Conservation (phyloP, 768 basidiomycete genomes). For the Amanita fuliginea region DNA sequence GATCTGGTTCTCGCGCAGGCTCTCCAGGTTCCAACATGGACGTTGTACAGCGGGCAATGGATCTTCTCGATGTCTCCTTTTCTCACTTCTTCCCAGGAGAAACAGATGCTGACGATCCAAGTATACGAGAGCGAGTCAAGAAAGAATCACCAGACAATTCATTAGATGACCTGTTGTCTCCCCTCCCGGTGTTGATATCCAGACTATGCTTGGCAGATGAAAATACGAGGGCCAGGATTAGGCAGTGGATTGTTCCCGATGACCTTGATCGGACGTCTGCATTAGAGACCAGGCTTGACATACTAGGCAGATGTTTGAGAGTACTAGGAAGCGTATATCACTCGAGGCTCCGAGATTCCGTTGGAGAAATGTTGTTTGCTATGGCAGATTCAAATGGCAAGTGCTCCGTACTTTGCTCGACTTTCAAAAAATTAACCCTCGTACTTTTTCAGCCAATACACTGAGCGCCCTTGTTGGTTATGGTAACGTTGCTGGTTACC, state of each 20-base stretch:
- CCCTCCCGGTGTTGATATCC: slow-evolving; percentile 65
- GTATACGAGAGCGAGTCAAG: slow-evolving; percentile 41
- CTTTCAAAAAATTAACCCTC: neutral
- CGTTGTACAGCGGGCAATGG: slow-evolving; percentile 52
- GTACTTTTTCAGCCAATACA: slow-evolving; percentile 35
- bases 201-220: slow-evolving; percentile 60
- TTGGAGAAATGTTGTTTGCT: slow-evolving; percentile 82
- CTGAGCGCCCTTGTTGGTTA: slow-evolving; percentile 82
- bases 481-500: slow-evolving; percentile 90
- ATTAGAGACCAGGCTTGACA: slow-evolving; percentile 61
- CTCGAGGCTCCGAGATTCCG: slow-evolving; percentile 55
- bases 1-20: slow-evolving; percentile 29
- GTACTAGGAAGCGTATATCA: slow-evolving; percentile 71
- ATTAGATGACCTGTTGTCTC: slow-evolving; percentile 71
- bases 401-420: slow-evolving; percentile 6
- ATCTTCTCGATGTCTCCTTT: slow-evolving; percentile 52
- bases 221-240: slow-evolving; percentile 39
- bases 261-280: slow-evolving; percentile 72
- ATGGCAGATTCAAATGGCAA: slow-evolving; percentile 67
- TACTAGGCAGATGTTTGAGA: slow-evolving; percentile 72
- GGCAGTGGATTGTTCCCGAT: slow-evolving; percentile 62
- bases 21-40: slow-evolving; percentile 37
- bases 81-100: slow-evolving; percentile 57
- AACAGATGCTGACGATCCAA: slow-evolving; percentile 50
- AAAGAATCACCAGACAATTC: slow-evolving; percentile 38